These are phyloP conservation scores for Tetrahymena malaccensis DNA, from an alignment of 73 alveolate species.

Conservation along the genomic window DNA sequence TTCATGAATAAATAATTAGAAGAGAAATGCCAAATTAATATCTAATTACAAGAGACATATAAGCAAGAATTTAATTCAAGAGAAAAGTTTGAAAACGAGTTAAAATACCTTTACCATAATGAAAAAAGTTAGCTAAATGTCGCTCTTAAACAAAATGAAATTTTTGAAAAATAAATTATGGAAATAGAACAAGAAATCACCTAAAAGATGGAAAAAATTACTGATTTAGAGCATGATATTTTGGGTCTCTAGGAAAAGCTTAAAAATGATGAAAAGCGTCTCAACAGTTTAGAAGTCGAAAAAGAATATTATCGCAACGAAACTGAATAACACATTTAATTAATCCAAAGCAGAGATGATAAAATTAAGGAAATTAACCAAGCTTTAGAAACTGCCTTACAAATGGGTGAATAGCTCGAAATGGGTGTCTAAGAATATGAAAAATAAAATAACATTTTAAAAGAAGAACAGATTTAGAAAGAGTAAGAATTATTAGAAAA, in stretches of 20 bases:
- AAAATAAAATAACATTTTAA: not conserved
- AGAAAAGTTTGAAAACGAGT: not conserved
- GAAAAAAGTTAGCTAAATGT: not conserved
- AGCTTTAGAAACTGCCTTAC: not conserved
- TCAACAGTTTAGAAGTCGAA: not conserved
- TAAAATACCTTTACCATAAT: not conserved
- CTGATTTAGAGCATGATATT: not conserved
- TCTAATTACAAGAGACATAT: not conserved
- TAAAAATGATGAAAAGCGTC: not conserved
- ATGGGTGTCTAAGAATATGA: not conserved
- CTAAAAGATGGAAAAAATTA: not conserved
- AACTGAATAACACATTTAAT: not conserved
- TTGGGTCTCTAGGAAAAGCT: not conserved
- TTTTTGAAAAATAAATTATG: not conserved
- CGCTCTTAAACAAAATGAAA: not conserved
- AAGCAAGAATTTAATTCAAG: not conserved
- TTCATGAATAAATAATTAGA: not conserved
- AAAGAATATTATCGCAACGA: not conserved
- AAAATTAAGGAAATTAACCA: not conserved
- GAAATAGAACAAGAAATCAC: not conserved
- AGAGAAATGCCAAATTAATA: not conserved
- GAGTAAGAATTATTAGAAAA: not conserved
- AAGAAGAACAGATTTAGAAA: not conserved
- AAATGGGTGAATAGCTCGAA: not conserved
- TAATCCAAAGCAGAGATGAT: not conserved